These are phyloP conservation scores for Tulasnella calospora DNA, from an alignment of 768 basidiomycete species.

Conservation along the genomic window DNA sequence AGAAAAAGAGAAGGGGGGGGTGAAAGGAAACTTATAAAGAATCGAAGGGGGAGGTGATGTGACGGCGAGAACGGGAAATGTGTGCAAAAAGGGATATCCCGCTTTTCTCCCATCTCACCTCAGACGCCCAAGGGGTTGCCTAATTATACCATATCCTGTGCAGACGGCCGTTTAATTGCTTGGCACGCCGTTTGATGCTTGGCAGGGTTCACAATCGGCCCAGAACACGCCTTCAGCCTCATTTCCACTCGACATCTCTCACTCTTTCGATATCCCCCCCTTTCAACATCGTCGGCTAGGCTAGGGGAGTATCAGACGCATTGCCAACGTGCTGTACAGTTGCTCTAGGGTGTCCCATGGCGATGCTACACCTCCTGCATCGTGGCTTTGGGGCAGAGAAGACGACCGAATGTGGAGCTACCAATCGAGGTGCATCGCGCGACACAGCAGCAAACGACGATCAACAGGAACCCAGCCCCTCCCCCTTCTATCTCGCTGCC, in stretches of 20 bases:
- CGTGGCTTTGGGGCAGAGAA: slow-evolving; percentile 2
- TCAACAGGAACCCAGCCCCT: background rate
- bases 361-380: background rate
- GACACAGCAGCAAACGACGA: background rate
- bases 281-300: background rate
- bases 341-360: background rate
- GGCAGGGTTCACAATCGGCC: background rate
- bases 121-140: background rate
- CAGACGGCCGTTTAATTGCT: background rate
- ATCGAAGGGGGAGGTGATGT: background rate
- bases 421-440: background rate
- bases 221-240: background rate
- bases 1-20: background rate
- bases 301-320: background rate
- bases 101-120: background rate
- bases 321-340: background rate
- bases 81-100: background rate
- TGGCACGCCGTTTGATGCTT: background rate
- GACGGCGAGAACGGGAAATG: background rate
- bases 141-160: background rate
- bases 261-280: background rate
- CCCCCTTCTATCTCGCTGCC: background rate
- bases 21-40: background rate
- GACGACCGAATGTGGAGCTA: background rate
- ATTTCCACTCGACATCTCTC: background rate